Base-by-base conservation (phyloP, 2,329 filamentous ascomycete genomes). In the Fusarium abutilonis region DNA sequence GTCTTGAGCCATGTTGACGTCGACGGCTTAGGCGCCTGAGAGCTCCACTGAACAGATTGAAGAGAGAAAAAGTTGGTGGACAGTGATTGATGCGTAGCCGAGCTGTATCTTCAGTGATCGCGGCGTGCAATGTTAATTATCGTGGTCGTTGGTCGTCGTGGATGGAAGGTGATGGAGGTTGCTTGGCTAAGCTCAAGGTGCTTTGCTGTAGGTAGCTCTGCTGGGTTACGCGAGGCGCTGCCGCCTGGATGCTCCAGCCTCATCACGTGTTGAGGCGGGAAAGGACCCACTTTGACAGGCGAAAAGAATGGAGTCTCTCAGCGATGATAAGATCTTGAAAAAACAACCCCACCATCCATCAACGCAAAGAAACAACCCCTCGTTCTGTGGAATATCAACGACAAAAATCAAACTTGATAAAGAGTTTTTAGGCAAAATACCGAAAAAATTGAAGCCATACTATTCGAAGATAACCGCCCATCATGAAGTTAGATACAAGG, bases 401-500 rank as follows among this genome's bases (percentile, higher is more conserved):
- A 44, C 23, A 36, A 50, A 46, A 47, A 55, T 46, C 36, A 44
- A 35, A 17, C 32, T 40, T 23, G 9, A 34, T 28, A 55, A 39
- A 43, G 28, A 35, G 32, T 28, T 15, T 7, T 21, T 31, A 14
- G 23, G 26, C 11, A 32, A 26, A 60, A 53, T 15, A 19, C 10
- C 41, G 31, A 60, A 23, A 19, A 17, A 13, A 8, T 13, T 48
- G 29, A 21, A 36, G 40, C 6, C 40, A 28, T 10, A 14, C 9
- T 38, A 14, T 4, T 23, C 14, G 9, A 4, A 17, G 47, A 29
- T 23, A 9, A 7, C n/a, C 9, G 29, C 28, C 56, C 72, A 78
- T 58, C 64, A 99, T 99, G 95, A 96, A 95, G 82, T 87, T 99
- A 76, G 93, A 99, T 76, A 93, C 94, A 45, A 93, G 93, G 76